Evolutionary conservation across 2,329 filamentous ascomycete genomes (phyloP).

Genomic region (Penicillium decumbens): DNA sequence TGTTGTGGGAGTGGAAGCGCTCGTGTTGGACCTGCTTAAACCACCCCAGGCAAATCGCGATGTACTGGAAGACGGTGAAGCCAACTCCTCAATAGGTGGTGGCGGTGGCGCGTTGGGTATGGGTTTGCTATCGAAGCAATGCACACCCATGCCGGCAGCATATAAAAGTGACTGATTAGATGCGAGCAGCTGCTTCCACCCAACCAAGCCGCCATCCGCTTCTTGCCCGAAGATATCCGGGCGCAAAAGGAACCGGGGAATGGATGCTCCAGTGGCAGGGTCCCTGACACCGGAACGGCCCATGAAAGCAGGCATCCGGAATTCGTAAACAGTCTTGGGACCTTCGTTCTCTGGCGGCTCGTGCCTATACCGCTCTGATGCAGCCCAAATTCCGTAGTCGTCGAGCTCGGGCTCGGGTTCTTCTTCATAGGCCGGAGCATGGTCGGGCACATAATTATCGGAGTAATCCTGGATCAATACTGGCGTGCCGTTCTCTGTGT

Average conservation of each 20-base stretch:
- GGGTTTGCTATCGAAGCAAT: slow-evolving; percentile 30
- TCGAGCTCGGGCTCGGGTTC: slow-evolving; percentile 34
- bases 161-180: slow-evolving; percentile 40
- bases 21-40: slow-evolving; percentile 29
- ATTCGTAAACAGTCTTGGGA: slow-evolving; percentile 39
- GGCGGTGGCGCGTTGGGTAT: slow-evolving; percentile 12
- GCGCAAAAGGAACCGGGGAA: slow-evolving; percentile 40
- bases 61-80: slow-evolving; percentile 31
- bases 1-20: slow-evolving; percentile 31
- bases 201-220: slow-evolving; percentile 42
- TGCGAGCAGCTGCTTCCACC: slow-evolving; percentile 43
- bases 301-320: slow-evolving; percentile 42
- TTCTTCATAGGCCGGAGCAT: slow-evolving; percentile 29
- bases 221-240: slow-evolving; percentile 43
- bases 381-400: slow-evolving; percentile 29
- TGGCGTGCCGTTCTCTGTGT: slow-evolving; percentile 39
- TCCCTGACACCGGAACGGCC: slow-evolving; percentile 32
- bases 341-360: slow-evolving; percentile 20
- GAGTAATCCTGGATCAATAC: slow-evolving; percentile 43
- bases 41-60: slow-evolving; percentile 37
- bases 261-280: slow-evolving; percentile 25
- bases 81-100: slow-evolving; percentile 20
- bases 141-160: slow-evolving; percentile 31
- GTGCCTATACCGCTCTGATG: slow-evolving; percentile 22
- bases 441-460: slow-evolving; percentile 35